Base-by-base conservation (phyloP, 352 stramenopile genomes). In the Peronospora destructor region DNA sequence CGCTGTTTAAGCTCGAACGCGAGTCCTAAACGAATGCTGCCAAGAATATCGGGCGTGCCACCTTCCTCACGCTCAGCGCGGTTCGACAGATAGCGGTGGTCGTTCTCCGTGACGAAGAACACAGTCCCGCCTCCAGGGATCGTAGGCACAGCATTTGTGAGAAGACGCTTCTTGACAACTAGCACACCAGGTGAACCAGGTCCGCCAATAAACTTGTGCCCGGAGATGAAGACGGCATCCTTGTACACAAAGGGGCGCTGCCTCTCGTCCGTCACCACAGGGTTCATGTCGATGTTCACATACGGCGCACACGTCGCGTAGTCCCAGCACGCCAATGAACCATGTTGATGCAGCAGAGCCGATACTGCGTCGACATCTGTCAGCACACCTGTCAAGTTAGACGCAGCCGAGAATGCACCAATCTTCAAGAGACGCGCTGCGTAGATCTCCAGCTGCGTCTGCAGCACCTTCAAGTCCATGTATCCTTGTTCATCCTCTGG, bases 161-260 rank as follows among this genome's bases (percentile, higher is more conserved):
- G 59, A 11, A 94, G 66, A 0, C 70, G 61, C 85, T 98, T 95
- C 61, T 98, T 99, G 26, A 98, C 71, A 25, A 99, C 76, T 9
- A 99, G 74, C 8, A 99, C 84, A 2, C 95, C 94, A 4, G 94
- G 87, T 2, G 88, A 94, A 10, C 85, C 88, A 0, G 87, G 84
- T 4, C 95, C 96, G 28, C 96, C 96, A 19, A 97, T 58, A 41
- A 98, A 94, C 63, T 99, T 99, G 83, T 99, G 96, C 6, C 89
- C 87, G 3, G 81, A 97, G 43, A 98, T 85, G 66, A 97, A 97
- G 17, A 98, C 73, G 0, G 95, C 96, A 68, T 98, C 95, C 56
- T 97, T 97, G 50, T 87, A 76, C 33, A 71, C 61, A 8, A 62
- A 76, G 8, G 55, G 52, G 16, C 57, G 57, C 64, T 37, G 45